Evolutionary conservation across 1,284 basidiomycete genomes (phyloP).

Genomic region (Boletellus deceptivus): DNA sequence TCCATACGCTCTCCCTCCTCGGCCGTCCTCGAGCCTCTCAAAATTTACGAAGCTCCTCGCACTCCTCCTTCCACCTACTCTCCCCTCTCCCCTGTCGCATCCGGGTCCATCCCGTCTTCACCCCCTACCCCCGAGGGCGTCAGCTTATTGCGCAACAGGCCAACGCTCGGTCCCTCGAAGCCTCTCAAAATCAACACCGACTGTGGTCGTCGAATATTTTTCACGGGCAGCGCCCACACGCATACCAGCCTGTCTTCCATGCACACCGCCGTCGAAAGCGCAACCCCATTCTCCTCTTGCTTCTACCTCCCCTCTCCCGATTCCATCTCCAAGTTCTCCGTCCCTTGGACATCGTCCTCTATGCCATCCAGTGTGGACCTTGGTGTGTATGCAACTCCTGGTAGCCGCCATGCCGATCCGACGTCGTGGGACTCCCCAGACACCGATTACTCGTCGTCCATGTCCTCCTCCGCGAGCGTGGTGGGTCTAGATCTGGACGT

Average conservation of each 20-base stretch:
- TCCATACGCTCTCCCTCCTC: conserved; percentile 36
- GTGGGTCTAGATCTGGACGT: conserved; percentile 34
- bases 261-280: conserved; percentile 70
- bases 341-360: conserved; percentile 33
- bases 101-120: conserved; percentile 42
- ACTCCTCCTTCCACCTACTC: conserved; percentile 39
- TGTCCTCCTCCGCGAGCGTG: conserved; percentile 30
- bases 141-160: conserved; percentile 36
- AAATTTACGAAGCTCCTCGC: conserved; percentile 33
- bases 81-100: conserved; percentile 38
- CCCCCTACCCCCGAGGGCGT: conserved; percentile 52
- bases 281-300: conserved; percentile 49
- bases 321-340: conserved; percentile 40
- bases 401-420: conserved; percentile 30
- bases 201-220: conserved; percentile 50
- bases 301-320: conserved; percentile 49
- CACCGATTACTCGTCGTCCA: conserved; percentile 31
- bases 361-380: conserved; percentile 44
- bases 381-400: conserved; percentile 38
- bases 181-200: conserved; percentile 61
- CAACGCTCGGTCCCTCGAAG: conserved; percentile 38
- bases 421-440: conserved; percentile 34
- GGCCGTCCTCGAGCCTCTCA: conserved; percentile 31
- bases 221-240: conserved; percentile 49
- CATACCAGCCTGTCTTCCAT: conserved; percentile 59